phyloP scores from a whole-genome alignment of 106 monocot genomes.

The Iris macrosiphon region DNA sequence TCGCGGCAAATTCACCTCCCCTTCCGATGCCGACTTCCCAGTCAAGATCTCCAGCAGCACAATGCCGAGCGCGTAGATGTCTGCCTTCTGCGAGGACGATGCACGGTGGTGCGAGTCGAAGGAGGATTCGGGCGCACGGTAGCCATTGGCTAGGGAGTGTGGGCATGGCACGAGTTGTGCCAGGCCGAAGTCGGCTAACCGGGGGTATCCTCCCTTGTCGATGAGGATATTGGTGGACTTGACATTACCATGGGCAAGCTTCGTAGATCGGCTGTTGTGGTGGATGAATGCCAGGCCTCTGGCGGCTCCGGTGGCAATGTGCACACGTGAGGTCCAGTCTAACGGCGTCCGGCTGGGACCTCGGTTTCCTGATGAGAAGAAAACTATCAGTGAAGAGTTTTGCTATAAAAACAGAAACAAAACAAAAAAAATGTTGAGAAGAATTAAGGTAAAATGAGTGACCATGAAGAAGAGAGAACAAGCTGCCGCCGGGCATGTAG shows the following conservation, averaged over 20 bases:
- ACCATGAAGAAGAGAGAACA: slow-evolving; percentile 87
- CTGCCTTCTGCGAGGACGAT: slow-evolving; percentile 44
- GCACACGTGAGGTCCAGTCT: slow-evolving; percentile 61
- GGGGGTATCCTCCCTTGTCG: slow-evolving; percentile 49
- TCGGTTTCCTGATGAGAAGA: slow-evolving; percentile 69
- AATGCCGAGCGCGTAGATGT: slow-evolving; percentile 81
- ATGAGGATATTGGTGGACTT: slow-evolving; percentile 80
- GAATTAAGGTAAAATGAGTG: no score
- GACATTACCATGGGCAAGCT: slow-evolving; percentile 73
- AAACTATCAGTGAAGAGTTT: no score
- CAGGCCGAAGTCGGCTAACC: slow-evolving; percentile 55
- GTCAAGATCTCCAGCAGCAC: slow-evolving; percentile 82
- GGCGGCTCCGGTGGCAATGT: slow-evolving; percentile 56
- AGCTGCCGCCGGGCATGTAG: slow-evolving; percentile 84
- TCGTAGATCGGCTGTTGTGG: slow-evolving; percentile 30
- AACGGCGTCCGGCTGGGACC: slow-evolving; percentile 81
- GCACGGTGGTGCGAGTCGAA: slow-evolving; percentile 22
- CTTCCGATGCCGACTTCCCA: slow-evolving; percentile 31
- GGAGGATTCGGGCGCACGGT: slow-evolving; percentile 52
- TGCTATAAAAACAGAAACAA: no score
- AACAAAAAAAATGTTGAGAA: no score
- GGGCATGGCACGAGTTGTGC: slow-evolving; percentile 26
- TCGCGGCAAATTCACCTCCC: slow-evolving; percentile 36
- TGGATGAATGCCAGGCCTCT: slow-evolving; percentile 78
- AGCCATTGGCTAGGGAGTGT: slow-evolving; percentile 13